Base-by-base conservation (phyloP, 306 rosid species). In the Sicyos edulis region DNA sequence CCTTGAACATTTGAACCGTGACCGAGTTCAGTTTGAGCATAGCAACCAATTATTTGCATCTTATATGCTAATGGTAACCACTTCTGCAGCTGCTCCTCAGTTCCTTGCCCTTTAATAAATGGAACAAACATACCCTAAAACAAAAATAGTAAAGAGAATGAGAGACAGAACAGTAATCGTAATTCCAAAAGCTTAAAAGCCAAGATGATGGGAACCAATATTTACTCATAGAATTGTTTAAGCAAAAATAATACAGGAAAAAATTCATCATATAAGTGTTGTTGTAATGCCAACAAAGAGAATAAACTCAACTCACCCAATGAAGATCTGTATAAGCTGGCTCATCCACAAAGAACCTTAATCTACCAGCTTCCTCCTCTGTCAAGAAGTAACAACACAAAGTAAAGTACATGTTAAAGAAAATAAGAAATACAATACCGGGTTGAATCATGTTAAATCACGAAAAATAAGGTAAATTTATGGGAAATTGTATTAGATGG, bases 1-100 rank as follows among this genome's bases (percentile, higher is more conserved):
- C 99, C 99, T 83, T 90, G 99, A 77, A 93, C 95, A 81, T 93
- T 93, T 73, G 97, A 93, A 68, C 99, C 99, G 71, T 93, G 99
- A 21, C 99, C 99, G 60, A 93, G 99, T 81, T 93, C 99, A 49
- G 99, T 93, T 83, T 93, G 99, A 34, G 99, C 97, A 86, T 90
- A 93, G 88, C 99, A 93, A 78, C 99, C 99, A 79, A 93, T 86
- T 72, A 93, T 90, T 86, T 93, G 88, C 99, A 93, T 85, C 82
- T 79, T 90, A 73, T 91, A 81, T 17, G 99, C 97, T 74, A 88
- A 77, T 2, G 97, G 88, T 85, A 93, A 75, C 99, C 99, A 93
- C 75, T 93, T 86, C 37, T 82, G 65, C 74, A 85, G 97, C 87
- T 93, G 99, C 85, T 88, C 96, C 37, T 93, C 99, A 17, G 96